Evolutionary conservation across 179 eudicot species (phyloP).

Genomic region (Beta lomatogona): DNA sequence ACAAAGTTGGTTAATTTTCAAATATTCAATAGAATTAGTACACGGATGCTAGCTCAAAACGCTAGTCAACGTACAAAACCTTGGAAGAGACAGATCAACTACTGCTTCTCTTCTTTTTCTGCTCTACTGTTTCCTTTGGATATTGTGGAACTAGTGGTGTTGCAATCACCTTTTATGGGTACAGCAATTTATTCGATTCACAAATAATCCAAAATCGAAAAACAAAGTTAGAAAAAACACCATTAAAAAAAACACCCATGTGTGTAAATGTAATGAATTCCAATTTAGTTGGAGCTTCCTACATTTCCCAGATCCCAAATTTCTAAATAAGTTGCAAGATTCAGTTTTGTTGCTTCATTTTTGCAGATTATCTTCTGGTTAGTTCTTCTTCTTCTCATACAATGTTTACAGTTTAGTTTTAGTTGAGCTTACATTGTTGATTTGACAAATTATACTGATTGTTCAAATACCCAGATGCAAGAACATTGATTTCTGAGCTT

Average conservation of each 20-base stretch:
- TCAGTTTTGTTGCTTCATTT: constrained; percentile 12
- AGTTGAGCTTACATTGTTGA: constrained; percentile 4
- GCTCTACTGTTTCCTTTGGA: too few relatives aligned
- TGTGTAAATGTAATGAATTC: constrained; percentile 5
- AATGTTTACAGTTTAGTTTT: neutral
- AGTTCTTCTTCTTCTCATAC: neutral
- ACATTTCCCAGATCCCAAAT: constrained; percentile 26
- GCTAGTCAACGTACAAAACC: constrained; percentile 17
- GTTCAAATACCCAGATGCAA: constrained; percentile 27
- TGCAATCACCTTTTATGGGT: neutral
- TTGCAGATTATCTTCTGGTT: constrained; percentile 17
- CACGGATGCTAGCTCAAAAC: too few relatives aligned
- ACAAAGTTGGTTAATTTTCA: too few relatives aligned
- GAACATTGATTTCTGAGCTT: constrained; percentile 29
- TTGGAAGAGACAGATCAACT: constrained; percentile 4
- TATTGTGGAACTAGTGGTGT: neutral
- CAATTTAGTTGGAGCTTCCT: neutral
- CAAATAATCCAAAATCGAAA: neutral
- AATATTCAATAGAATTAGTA: too few relatives aligned
- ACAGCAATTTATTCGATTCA: neutral
- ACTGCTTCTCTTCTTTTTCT: neutral
- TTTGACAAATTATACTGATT: constrained; percentile 23
- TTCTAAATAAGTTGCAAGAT: neutral
- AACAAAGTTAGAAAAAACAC: neutral
- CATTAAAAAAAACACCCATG: constrained; percentile 4